These are phyloP conservation scores for Durusdinium trenchii DNA, from an alignment of 73 alveolate species.

Conservation along the genomic window DNA sequence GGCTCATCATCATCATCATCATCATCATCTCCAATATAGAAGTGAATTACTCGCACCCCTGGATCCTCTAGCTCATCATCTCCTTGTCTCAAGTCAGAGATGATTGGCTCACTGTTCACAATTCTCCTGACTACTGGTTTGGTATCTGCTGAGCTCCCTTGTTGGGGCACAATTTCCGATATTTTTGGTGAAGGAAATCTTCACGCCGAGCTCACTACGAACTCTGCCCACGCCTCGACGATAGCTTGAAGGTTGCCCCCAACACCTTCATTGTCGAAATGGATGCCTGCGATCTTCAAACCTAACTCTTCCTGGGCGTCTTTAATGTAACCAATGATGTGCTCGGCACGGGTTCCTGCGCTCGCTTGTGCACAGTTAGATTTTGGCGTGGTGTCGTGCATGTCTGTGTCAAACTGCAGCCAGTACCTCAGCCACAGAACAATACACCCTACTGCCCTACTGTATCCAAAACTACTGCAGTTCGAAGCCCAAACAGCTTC, in stretches of 20 bases:
- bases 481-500: too few relatives aligned
- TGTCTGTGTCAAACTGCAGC: slow-evolving; percentile 41
- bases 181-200: slow-evolving; percentile 17
- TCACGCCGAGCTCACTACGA: slow-evolving; percentile 9
- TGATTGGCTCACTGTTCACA: too few relatives aligned
- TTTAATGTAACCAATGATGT: background rate
- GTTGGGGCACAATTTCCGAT: slow-evolving; percentile 30
- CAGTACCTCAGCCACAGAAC: slow-evolving; percentile 25
- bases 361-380: background rate
- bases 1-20: too few relatives aligned
- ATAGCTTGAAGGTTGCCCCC: slow-evolving; percentile 2
- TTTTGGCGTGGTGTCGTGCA: slow-evolving; percentile 1
- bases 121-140: too few relatives aligned
- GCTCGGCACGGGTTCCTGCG: background rate
- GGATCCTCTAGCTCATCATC: too few relatives aligned
- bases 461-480: too few relatives aligned
- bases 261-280: slow-evolving; percentile 31
- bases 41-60: too few relatives aligned
- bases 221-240: background rate
- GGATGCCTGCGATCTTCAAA: background rate
- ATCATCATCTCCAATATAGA: too few relatives aligned
- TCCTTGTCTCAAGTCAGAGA: too few relatives aligned
- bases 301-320: background rate
- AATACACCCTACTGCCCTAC: too few relatives aligned
- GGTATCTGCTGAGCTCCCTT: too few relatives aligned